These are phyloP conservation scores for Cutaneotrichosporon cavernicola DNA, from an alignment of 1,284 basidiomycete species.

Conservation along the genomic window DNA sequence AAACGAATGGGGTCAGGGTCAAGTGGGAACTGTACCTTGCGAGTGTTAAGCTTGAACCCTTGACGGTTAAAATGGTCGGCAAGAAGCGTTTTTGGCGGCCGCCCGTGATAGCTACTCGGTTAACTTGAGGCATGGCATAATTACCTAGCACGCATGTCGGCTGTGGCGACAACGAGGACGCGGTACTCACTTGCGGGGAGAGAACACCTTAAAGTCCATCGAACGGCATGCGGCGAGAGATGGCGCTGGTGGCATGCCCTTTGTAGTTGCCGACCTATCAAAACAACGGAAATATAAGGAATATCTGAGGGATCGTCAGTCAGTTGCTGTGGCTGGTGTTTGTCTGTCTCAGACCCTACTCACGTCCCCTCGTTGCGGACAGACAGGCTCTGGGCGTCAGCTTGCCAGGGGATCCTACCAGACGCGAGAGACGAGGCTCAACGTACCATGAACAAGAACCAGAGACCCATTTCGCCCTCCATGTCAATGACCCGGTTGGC, in stretches of 20 bases:
- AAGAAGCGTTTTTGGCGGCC: constrained; percentile 43
- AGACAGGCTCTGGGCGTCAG: constrained; percentile 37
- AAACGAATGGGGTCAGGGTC: neutral
- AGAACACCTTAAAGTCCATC: constrained; percentile 42
- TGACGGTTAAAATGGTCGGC: constrained; percentile 48
- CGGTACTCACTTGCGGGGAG: constrained; percentile 43
- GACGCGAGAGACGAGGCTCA: neutral
- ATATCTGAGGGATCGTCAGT: constrained; percentile 28
- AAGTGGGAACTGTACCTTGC: constrained; percentile 34
- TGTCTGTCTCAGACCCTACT: constrained; percentile 9
- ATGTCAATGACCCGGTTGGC: constrained; percentile 38
- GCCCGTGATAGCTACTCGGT: constrained; percentile 40
- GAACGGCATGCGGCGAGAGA: constrained; percentile 32
- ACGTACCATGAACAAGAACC: constrained; percentile 49
- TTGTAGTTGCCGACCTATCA: constrained; percentile 35
- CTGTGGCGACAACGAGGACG: neutral
- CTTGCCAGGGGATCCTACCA: neutral
- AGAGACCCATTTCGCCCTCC: constrained; percentile 40
- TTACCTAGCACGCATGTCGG: neutral
- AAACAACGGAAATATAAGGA: constrained; percentile 41
- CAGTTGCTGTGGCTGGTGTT: too few species aligned
- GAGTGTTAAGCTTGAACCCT: constrained; percentile 50
- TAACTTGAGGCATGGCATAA: neutral
- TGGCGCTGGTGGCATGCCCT: constrained; percentile 21
- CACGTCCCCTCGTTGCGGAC: constrained; percentile 45